These are phyloP conservation scores for Sarocladium brachiariae DNA, from an alignment of 2,329 filamentous ascomycete genomes.

Conservation along the genomic window DNA sequence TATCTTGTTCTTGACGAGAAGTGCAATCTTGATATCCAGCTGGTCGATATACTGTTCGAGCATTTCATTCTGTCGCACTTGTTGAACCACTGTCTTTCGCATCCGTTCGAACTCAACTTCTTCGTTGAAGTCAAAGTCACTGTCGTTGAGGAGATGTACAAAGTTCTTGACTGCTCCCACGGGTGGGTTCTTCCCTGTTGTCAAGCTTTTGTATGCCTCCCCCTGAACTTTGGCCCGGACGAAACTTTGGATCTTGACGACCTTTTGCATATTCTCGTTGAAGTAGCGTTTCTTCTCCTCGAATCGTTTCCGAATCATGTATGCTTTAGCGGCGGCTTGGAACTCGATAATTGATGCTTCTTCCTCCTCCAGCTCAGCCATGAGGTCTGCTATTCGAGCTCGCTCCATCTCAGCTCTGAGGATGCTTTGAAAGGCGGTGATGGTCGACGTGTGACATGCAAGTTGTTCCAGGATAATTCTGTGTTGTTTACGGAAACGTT, in stretches of 20 bases:
- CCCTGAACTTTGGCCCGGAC: constrained; percentile 91
- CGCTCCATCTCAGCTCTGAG: constrained; percentile 74
- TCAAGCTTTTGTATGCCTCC: constrained; percentile 95
- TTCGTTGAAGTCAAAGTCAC: constrained; percentile 97
- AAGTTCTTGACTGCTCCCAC: constrained; percentile 98
- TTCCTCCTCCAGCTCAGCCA: constrained; percentile 73
- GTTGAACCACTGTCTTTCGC: constrained; percentile 92
- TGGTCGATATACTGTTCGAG: constrained; percentile 98
- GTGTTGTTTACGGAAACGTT: constrained; percentile 53
- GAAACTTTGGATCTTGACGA: constrained; percentile 97
- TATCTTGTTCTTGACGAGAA: constrained; percentile 99
- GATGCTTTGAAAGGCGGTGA: constrained; percentile 66
- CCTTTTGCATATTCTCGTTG: constrained; percentile 96
- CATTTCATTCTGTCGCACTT: constrained; percentile 94
- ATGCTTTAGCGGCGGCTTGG: constrained; percentile 68
- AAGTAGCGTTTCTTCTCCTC: constrained; percentile 83
- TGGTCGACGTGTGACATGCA: constrained; percentile 57
- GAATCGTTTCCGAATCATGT: constrained; percentile 67
- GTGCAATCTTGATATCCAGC: constrained; percentile 96
- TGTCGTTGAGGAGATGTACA: constrained; percentile 94
- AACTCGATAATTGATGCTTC: constrained; percentile 71
- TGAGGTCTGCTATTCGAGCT: constrained; percentile 62
- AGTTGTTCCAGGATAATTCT: constrained; percentile 62
- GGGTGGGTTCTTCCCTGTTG: constrained; percentile 91
- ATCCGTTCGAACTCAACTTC: constrained; percentile 95